Evolutionary conservation across 2,329 filamentous ascomycete genomes (phyloP).

Genomic region (Colletotrichum sp.): DNA sequence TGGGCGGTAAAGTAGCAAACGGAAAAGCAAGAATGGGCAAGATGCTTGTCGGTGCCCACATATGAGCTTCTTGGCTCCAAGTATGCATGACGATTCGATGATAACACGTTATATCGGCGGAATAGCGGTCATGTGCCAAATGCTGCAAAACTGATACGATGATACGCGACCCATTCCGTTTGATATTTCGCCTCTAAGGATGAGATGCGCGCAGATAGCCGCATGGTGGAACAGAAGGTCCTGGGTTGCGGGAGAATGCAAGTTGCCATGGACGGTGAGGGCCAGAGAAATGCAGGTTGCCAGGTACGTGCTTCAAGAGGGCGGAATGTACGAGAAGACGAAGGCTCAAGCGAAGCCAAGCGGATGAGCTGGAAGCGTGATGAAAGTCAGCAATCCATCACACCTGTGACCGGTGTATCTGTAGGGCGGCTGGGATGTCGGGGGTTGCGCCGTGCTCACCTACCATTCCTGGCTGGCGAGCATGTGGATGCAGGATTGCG

Average conservation of each 20-base stretch:
- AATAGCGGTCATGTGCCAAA: constrained; percentile 2
- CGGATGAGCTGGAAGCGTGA: neutral
- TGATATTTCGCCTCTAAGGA: neutral
- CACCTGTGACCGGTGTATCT: neutral
- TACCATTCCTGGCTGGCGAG: constrained; percentile 4
- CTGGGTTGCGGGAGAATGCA: neutral
- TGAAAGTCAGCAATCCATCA: neutral
- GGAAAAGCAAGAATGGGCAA: neutral
- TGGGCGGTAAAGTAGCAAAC: neutral
- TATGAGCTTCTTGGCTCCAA: neutral
- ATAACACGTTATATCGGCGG: neutral
- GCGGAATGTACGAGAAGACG: neutral
- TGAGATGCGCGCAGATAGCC: neutral
- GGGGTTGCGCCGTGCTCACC: constrained; percentile 8
- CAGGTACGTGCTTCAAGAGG: neutral
- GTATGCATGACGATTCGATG: neutral
- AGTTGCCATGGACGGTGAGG: neutral
- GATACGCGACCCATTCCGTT: neutral
- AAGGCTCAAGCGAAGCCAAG: neutral
- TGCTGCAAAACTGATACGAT: neutral
- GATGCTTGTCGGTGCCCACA: neutral
- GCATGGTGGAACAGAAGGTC: neutral
- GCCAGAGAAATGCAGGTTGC: neutral
- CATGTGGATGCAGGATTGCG: constrained; percentile 7
- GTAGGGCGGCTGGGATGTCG: neutral